Evolutionary conservation across 2,329 filamentous ascomycete species (phyloP), one percentile per base, ranked within the genome.

Genomic region (Paramyrothecium sp.): DNA sequence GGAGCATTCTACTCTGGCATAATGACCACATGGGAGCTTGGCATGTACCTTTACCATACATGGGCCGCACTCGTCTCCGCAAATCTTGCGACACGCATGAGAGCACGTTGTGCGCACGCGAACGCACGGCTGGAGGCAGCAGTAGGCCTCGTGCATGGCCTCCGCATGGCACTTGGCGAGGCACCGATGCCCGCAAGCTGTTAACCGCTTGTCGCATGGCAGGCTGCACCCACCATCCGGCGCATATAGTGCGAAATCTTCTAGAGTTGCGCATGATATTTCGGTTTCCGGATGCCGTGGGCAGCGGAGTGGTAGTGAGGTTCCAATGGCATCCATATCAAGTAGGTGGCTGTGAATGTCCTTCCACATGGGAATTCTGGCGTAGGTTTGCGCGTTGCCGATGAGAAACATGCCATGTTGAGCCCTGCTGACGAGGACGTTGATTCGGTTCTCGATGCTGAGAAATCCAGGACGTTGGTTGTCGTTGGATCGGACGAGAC

Each of bases 361-460:
- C 63, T 0, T 62, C 64, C 30, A 91, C 86, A 90, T 90, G 0
- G 70, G 64, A 0, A 89, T 75, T 13, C 77, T 68, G 0, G 66
- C 65, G 19, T 81, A 87, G 0, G 86, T 83, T 10, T 80, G 64
- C 13, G 82, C 82, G 65, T 96, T 91, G 2, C 92, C 93, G 67
- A 97, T 96, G 44, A 97, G 80, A 71, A 92, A 96, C 58, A 97
- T 86, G 0, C 92, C 92, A 7, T 87, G 80, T 56, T 85, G 87
- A 3, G 93, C 92, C 55, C 93, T 86, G 58, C 84, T 87, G 49
- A 85, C 75, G 2, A 84, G 80, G 11, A 88, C 85, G 2, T 85
- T 82, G 0, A 79, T 78, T 19, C 85, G 79, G 60, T 86, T 85
- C 60, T 75, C 71, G 56, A 89, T 85, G 2, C 81, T 78, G 2